Evolutionary conservation across 2,329 filamentous ascomycete genomes (phyloP), one percentile per base, ranked within the genome.

Genomic region (Hypoxylon sp.): DNA sequence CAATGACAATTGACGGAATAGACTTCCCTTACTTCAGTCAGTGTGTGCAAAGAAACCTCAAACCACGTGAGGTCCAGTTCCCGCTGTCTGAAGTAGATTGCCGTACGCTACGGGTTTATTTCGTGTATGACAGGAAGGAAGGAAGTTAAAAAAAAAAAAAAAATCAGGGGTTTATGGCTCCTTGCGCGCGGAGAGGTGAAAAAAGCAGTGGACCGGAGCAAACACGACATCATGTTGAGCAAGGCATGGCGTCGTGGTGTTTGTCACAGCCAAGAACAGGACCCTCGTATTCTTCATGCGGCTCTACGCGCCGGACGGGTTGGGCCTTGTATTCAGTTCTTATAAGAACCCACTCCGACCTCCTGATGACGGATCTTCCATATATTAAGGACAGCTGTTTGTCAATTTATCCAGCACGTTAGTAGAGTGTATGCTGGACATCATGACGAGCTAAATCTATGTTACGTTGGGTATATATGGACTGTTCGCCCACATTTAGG

Each of bases 201-300:
- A n/a, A n/a, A n/a, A 17, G n/a, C 19, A 19, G 35, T 27, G 19
- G 29, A 26, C 27, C 47, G 25, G 35, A 25, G 27, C 40, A 37
- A 37, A 32, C 51, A 57, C 50, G 12, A n/a, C 55, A 55, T 27
- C 12, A 58, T 48, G 55, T 23, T 37, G 51, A 23, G 29, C 51
- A 29, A 51, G 42, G 36, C 32, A 17, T 31, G 21, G 16, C 17
- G 31, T 26, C 13, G 32, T 23, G 23, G 30, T 41, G 45, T 40
- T 19, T 26, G 35, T 37, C 30, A 48, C 38, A 45, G 23, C 29
- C 17, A 26, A 42, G 38, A 37, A 38, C n/a, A n/a, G n/a, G n/a
- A 26, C 20, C 31, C 19, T 20, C 15, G 32, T 17, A n/a, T 23
- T 16, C 12, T 26, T 30, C 5, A 36, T 27, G 15, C 8, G 36